Conservation (phyloP, 148 eudicot species). For the Chenopodium formosanum region DNA sequence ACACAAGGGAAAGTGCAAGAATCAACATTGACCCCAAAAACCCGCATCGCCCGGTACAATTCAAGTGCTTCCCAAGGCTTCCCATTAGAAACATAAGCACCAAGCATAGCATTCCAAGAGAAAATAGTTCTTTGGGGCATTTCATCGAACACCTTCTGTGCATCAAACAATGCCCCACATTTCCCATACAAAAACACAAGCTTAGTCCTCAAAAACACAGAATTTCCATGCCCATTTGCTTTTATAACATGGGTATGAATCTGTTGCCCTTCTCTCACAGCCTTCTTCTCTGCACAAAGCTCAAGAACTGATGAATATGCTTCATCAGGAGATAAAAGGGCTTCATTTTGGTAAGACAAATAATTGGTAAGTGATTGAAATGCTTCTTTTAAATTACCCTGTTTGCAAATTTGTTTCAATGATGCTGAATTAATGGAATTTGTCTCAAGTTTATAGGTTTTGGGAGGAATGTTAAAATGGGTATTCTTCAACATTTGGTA, state of each 20-base stretch:
- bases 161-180: slow-evolving; percentile 55
- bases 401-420: slow-evolving; percentile 38
- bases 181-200: slow-evolving; percentile 78
- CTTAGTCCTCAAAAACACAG: slow-evolving; percentile 54
- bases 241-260: slow-evolving; percentile 63
- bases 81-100: slow-evolving; percentile 64
- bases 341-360: slow-evolving; percentile 23
- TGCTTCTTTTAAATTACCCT: slow-evolving; percentile 42
- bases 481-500: slow-evolving; percentile 22
- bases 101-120: slow-evolving; percentile 92
- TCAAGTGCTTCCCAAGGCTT: slow-evolving; percentile 48
- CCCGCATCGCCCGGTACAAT: slow-evolving; percentile 55
- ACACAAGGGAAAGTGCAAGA: slow-evolving; percentile 61
- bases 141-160: slow-evolving; percentile 69
- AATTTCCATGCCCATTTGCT: slow-evolving; percentile 29
- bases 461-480: slow-evolving; percentile 16
- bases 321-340: slow-evolving; percentile 44
- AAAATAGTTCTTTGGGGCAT: slow-evolving; percentile 60
- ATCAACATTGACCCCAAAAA: slow-evolving; percentile 46
- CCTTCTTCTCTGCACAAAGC: slow-evolving; percentile 55
- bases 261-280: slow-evolving; percentile 48
- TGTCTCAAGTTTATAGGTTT: slow-evolving; percentile 23
- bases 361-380: slow-evolving; percentile 42
- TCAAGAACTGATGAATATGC: slow-evolving; percentile 64
- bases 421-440: slow-evolving; percentile 29